Evolutionary conservation across 352 stramenopile genomes (phyloP), one percentile per base, ranked within the genome.

Genomic region (Globisporangium orthogonon): DNA sequence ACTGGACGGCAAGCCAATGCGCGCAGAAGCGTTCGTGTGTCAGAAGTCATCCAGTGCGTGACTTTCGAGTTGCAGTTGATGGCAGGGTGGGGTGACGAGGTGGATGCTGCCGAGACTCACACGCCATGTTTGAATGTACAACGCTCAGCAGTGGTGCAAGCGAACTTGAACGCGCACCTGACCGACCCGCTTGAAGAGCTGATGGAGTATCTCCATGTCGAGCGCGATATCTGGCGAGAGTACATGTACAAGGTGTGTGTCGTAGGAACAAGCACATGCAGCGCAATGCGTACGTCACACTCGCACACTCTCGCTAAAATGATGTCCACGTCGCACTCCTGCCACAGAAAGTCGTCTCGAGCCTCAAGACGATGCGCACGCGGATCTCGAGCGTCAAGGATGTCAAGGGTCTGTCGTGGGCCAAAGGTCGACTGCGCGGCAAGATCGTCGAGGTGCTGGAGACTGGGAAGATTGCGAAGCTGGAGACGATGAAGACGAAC

Each of bases 371-470:
- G 0, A 79, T 85, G 67, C 69, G 75, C 31, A 64, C 64, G 6
- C 66, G 79, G 1, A 68, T 94, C 17, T 87, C 70, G 39, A 86
- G 63, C 46, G 74, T 83, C 5, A 71, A 73, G 1, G 79, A 84
- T 52, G 60, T 94, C n/a, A 81, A 82, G 48, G 75, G 67, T 3
- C 52, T 86, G 50, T 68, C 76, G 49, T 91, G 81, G 78, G 76
- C 76, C 9, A 91, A 86, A 60, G 78, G 81, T 1, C 71, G 81
- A 49, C 67, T 91, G 54, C 66, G 70, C 18, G 76, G 80, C 54
- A 91, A 89, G 73, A 73, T 94, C 5, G 71, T 83, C 13, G 78
- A 91, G 56, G 69, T 94, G 7, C 58, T 94, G 4, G 83, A 94
- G 43, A 91, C 79, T 14, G 83, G 79, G 15, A 80, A 70, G 11